Base-by-base conservation (phyloP, 345 rosid species). In the Rubroshorea leprosula region DNA sequence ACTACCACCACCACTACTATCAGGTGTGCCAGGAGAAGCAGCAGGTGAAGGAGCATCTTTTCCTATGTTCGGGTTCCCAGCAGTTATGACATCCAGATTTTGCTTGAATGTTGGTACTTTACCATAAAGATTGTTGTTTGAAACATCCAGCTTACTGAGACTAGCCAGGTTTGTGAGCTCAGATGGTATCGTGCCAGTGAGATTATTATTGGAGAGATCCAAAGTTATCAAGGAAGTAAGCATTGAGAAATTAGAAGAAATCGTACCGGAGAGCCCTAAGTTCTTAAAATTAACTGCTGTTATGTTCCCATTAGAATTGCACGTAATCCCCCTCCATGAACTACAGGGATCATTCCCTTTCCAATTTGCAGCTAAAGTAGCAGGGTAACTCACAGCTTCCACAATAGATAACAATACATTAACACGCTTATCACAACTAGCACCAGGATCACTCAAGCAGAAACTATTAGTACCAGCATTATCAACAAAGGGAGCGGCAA, bases 301-400 rank as follows among this genome's bases (percentile, higher is more conserved):
- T 57, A 88, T 69, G 55, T 76, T 68, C 25, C 77, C 67, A 38
- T 55, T 74, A 2, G 72, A 53, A 64, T n/a, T n/a, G n/a, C 98
- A 88, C 4, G 75, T 20, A 45, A 91, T 78, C 52, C 95, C 98
- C 1, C 39, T 18, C 96, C 98, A 88, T 0, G 23, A 27, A 5
- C 47, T 58, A 72, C 98, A 89, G 16, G 95, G 86, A 65, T 84
- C 72, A 39, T 79, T 76, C 13, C 77, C 79, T 53, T 66, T 58
- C 84, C 84, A 74, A 24, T 23, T 64, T 7, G 3, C 0, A 0
- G 84, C 81, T 26, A 79, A 72, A 21, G 8, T 60, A 23, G n/a
- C 49, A 0, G 84, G 81, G 63, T 68, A 74, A 2, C 66, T 74
- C 38, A 76, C n/a, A 5, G 71, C 54, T 25, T 61, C 69, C 0